Evolutionary conservation across 495 filamentous ascomycete species (phyloP).

Genomic region (Cudoniella acicularis): DNA sequence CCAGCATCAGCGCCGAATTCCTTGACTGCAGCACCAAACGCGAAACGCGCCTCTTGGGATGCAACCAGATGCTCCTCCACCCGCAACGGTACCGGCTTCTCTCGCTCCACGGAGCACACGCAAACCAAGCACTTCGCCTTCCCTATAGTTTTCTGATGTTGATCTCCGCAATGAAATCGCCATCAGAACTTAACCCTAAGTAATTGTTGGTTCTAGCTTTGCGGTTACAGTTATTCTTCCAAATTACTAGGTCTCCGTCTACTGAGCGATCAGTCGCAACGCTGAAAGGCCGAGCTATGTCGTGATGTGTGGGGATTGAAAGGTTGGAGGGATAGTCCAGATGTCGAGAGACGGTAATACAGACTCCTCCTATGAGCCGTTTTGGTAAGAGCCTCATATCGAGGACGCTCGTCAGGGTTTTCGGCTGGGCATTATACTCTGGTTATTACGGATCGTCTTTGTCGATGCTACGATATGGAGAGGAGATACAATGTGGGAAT

Average conservation of each 20-base stretch:
- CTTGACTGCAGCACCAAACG: slow-evolving; percentile 19
- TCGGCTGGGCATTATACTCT: slow-evolving; percentile 58
- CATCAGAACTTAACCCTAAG: slow-evolving; percentile 82
- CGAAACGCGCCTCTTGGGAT: slow-evolving; percentile 7
- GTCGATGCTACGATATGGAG: slow-evolving; percentile 17
- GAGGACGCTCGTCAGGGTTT: slow-evolving; percentile 60
- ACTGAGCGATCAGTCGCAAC: slow-evolving; percentile 17
- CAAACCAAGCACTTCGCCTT: slow-evolving; percentile 56
- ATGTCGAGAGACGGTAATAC: slow-evolving; percentile 30
- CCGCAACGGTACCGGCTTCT: slow-evolving; percentile 29
- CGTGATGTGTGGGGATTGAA: slow-evolving; percentile 30
- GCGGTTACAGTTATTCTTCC: slow-evolving; percentile 45
- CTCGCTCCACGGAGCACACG: slow-evolving; percentile 31
- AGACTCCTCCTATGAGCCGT: slow-evolving; percentile 53
- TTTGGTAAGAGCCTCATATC: slow-evolving; percentile 58
- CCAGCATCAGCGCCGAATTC: slow-evolving; percentile 5
- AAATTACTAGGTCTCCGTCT: slow-evolving; percentile 36
- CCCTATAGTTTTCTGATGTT: slow-evolving; percentile 63
- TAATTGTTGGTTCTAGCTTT: slow-evolving; percentile 53
- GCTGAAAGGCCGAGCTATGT: slow-evolving; percentile 20
- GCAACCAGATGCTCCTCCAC: slow-evolving; percentile 21
- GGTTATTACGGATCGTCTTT: slow-evolving; percentile 38
- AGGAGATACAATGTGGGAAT: slow-evolving; percentile 24
- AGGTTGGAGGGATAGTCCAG: slow-evolving; percentile 41
- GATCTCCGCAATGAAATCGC: slow-evolving; percentile 64